Base-by-base conservation (phyloP, 1,139 yeast genomes). In the Taphrina confusa region DNA sequence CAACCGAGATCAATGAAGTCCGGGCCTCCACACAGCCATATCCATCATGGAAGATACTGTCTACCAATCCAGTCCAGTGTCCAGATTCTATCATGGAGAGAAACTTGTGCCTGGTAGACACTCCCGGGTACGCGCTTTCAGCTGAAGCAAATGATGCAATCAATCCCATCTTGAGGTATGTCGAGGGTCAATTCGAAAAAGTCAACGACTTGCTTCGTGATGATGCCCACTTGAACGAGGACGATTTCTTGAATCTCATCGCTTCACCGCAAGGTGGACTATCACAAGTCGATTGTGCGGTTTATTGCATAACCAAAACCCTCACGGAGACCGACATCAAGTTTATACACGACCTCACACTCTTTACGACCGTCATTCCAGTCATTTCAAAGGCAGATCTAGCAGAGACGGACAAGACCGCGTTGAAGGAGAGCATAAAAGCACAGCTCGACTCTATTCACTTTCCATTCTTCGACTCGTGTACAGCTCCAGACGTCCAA, bases 221-320 rank as follows among this genome's bases (percentile, higher is more conserved):
- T 4, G 45, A 36, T 6, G 2, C 25, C 4, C 45, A 31, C 11
- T 27, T 54, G 16, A 33, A 16, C 16, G 51, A 42, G 23, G 51
- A 42, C 9, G 58, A 54, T 18, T 33, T 44, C 12, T 44, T 46
- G 27, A 54, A 42, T 22, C 51, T 54, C 16, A 34, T 54, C 16
- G 58, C 58, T 5, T 44, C 58, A 11, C 58, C 58, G 1, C 44
- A 31, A n/a, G 58, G 58, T 14, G 58, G 58, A 4, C 20, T 54
- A 11, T 31, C 58, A 11, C 51, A 54, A 11, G 44, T 54, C 34
- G 58, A 54, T 31, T 23, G 30, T 9, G 44, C 49, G 6, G 28
- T 54, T n/a, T 54, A 54, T n/a, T 54, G 58, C 40, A 20, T 54
- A 2, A 22, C 58, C 4, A 22, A 46, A 9, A 12, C 23, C 1